A percentile compares a stretch with the other conserved stretches of the same genome.
Evolutionary conservation across 805 yeast species (phyloP).

Genomic region (Metschnikowia proteae): DNA sequence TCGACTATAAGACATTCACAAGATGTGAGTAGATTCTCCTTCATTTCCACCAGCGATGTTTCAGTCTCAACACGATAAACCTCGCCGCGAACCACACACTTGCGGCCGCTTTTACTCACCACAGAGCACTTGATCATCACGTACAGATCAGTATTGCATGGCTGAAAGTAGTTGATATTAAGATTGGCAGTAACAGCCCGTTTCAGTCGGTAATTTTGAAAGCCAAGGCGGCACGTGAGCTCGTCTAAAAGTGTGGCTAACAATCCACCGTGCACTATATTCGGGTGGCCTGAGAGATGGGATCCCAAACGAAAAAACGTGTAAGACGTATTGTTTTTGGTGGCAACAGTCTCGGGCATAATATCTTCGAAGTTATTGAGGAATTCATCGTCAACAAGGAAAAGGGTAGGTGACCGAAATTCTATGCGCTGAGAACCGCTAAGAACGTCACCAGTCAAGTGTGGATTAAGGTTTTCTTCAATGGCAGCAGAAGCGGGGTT

Average conservation of each 20-base stretch:
- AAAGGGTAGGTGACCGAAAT: slow-evolving; percentile 31
- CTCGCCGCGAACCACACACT: slow-evolving; percentile 37
- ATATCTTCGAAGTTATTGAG: slow-evolving; percentile 24
- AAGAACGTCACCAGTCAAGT: slow-evolving; percentile 35
- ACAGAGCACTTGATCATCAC: slow-evolving; percentile 34
- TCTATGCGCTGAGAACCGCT: slow-evolving; percentile 33
- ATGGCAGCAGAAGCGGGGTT: slow-evolving; percentile 17
- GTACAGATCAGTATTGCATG: slow-evolving; percentile 30
- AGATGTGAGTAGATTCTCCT: slow-evolving; percentile 28
- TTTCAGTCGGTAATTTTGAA: slow-evolving; percentile 36
- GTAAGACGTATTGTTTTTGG: slow-evolving; percentile 28
- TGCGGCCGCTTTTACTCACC: slow-evolving; percentile 33
- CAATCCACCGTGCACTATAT: slow-evolving; percentile 43
- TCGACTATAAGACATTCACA: slow-evolving; percentile 41
- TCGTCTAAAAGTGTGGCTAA: slow-evolving; percentile 43
- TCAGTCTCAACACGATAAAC: slow-evolving; percentile 23
- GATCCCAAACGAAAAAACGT: slow-evolving; percentile 40
- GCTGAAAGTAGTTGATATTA: slow-evolving; percentile 37
- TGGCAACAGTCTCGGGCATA: slow-evolving; percentile 7
- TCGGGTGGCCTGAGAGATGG: slow-evolving; percentile 37
- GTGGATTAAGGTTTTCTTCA: slow-evolving; percentile 31
- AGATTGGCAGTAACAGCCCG: slow-evolving; percentile 44
- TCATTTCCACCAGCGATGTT: slow-evolving; percentile 17
- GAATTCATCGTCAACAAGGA: slow-evolving; percentile 32
- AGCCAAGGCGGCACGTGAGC: slow-evolving; percentile 40